A percentile compares a stretch with the other conserved stretches of the same genome.
These are phyloP conservation scores for Populus ilicifolia DNA, from an alignment of 345 rosid species.

Conservation along the genomic window DNA sequence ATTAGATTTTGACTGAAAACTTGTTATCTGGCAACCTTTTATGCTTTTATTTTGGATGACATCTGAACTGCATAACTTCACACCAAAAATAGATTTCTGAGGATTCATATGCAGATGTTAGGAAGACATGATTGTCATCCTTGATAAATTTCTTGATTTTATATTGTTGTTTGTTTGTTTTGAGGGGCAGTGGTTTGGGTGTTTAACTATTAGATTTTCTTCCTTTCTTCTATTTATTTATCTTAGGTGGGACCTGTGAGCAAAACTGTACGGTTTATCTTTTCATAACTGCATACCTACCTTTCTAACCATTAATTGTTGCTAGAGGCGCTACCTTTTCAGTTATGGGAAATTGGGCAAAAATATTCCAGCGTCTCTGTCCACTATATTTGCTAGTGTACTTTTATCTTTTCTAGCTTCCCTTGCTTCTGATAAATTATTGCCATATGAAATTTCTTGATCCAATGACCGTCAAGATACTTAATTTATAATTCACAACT, in stretches of 20 bases:
- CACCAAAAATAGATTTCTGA: not conserved
- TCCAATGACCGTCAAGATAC: not conserved
- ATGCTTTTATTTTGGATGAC: not conserved
- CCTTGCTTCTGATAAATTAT: not conserved
- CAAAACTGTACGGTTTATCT: not conserved
- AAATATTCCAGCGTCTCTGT: not conserved
- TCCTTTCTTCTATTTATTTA: not conserved
- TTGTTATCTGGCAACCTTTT: not conserved
- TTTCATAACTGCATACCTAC: not conserved
- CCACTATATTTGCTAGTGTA: not conserved
- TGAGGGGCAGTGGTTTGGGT: not conserved
- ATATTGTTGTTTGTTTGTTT: not conserved
- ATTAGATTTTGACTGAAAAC: not conserved
- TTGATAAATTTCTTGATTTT: not conserved
- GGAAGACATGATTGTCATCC: not conserved
- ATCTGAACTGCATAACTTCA: not conserved
- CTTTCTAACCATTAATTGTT: not conserved
- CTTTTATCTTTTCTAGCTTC: not conserved
- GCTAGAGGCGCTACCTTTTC: not conserved
- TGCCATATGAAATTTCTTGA: not conserved
- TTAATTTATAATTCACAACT: not conserved
- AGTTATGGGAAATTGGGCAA: not conserved
- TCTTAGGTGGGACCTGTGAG: not conserved
- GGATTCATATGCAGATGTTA: not conserved
- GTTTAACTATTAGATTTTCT: not conserved